These are phyloP conservation scores for Panicum virgatum DNA, from an alignment of 202 grass and related monocot genomes.

Conservation along the genomic window DNA sequence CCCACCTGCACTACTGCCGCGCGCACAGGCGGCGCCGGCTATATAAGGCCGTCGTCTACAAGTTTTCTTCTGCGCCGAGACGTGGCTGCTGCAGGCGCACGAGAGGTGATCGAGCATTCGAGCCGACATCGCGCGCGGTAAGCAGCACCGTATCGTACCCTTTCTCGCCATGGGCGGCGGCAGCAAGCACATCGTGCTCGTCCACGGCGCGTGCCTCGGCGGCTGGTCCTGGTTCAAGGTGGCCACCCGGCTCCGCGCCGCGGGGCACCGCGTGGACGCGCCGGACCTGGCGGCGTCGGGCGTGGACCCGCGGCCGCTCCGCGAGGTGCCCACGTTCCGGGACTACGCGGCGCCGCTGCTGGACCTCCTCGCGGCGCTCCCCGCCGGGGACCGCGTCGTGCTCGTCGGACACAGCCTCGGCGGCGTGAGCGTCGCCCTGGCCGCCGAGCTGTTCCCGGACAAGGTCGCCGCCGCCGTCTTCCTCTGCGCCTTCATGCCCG, in stretches of 20 bases:
- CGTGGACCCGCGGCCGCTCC: conserved; percentile 47
- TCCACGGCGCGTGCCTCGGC: conserved; percentile 71
- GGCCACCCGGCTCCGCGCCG: conserved; percentile 41
- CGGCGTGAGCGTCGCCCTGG: conserved; percentile 58
- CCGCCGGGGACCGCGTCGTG: conserved; percentile 52
- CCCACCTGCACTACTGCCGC: too few relatives aligned
- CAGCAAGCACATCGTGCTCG: conserved; percentile 56
- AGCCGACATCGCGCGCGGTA: not conserved
- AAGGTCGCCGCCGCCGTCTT: conserved; percentile 74
- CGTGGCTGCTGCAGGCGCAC: not conserved
- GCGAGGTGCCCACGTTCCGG: conserved; percentile 56
- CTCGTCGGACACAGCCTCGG: conserved; percentile 79
- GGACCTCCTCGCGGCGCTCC: conserved; percentile 49
- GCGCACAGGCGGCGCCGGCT: not conserved
- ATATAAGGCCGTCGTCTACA: not conserved
- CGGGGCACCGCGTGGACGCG: conserved; percentile 58
- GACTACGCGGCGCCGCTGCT: conserved; percentile 71
- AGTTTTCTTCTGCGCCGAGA: not conserved
- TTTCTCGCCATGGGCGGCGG: not conserved
- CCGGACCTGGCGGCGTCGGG: conserved; percentile 72
- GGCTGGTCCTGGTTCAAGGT: conserved; percentile 84
- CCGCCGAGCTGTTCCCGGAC: conserved; percentile 63
- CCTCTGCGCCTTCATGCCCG: conserved; percentile 64
- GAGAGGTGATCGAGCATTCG: not conserved
- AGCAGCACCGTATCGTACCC: too few relatives aligned